These are phyloP conservation scores for Leishmania arabica DNA, from an alignment of 208 protist species.

Conservation along the genomic window DNA sequence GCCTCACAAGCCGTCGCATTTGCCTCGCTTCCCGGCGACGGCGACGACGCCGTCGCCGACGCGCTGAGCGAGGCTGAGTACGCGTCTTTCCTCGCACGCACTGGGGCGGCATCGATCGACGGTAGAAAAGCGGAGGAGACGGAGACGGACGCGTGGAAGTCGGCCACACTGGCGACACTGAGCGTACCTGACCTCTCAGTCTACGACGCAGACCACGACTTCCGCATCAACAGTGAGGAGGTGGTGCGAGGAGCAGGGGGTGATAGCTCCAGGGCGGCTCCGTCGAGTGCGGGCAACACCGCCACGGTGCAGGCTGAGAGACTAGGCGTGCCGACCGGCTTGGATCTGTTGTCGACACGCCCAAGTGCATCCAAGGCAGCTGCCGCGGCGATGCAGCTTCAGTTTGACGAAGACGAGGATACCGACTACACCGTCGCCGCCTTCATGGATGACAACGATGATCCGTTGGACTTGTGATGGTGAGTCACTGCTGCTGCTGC, in stretches of 20 bases:
- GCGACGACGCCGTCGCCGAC: not conserved
- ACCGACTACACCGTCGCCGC: slow-evolving; percentile 30
- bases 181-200: slow-evolving; percentile 70
- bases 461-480: slow-evolving; percentile 14
- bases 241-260: slow-evolving; percentile 31
- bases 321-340: not conserved
- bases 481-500: not conserved
- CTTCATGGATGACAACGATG: slow-evolving; percentile 25
- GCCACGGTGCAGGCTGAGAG: not conserved
- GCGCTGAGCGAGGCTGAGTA: slow-evolving; percentile 26
- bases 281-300: not conserved
- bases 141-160: slow-evolving; percentile 23
- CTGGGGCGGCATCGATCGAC: not conserved
- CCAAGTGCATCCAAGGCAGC: not conserved
- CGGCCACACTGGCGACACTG: slow-evolving; percentile 43
- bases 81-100: slow-evolving; percentile 22
- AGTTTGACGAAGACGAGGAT: slow-evolving; percentile 40
- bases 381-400: slow-evolving; percentile 27
- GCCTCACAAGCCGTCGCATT: slow-evolving; percentile 24
- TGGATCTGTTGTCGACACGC: not conserved
- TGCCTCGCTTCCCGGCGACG: not conserved
- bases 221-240: slow-evolving; percentile 65
- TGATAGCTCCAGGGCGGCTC: not conserved
- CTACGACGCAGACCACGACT: slow-evolving; percentile 68
- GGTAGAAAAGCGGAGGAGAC: not conserved